Evolutionary conservation across 257 asterid genomes (phyloP).

Genomic region (Penstemon barbatus): DNA sequence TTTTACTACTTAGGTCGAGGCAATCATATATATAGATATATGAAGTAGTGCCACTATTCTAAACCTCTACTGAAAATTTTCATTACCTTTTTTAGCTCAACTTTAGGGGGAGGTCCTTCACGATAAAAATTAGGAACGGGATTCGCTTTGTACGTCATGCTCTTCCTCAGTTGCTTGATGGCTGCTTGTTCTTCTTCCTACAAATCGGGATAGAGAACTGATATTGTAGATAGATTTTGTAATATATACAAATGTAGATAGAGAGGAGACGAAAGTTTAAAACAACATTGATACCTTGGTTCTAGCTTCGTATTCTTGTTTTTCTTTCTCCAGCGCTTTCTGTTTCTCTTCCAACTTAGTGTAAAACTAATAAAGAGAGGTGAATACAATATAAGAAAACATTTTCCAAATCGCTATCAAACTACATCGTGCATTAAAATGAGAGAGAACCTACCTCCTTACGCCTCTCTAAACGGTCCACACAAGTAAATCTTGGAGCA

Average conservation of each 20-base stretch:
- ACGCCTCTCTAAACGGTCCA: slow-evolving; percentile 68
- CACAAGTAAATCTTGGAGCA: slow-evolving; percentile 62
- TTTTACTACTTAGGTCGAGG: too few relatives aligned
- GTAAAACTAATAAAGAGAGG: slow-evolving; percentile 48
- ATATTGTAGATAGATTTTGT: slow-evolving; percentile 1
- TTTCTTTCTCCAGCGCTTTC: slow-evolving; percentile 85
- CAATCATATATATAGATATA: too few relatives aligned
- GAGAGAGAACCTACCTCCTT: slow-evolving; percentile 56
- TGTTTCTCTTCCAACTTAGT: slow-evolving; percentile 78
- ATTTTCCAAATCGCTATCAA: background rate
- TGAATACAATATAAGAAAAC: slow-evolving; percentile 1
- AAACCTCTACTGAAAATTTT: background rate
- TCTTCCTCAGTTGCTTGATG: slow-evolving; percentile 77
- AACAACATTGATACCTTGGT: slow-evolving; percentile 46
- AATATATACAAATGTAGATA: background rate
- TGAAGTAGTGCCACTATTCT: too few relatives aligned
- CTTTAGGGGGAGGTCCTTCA: slow-evolving; percentile 88
- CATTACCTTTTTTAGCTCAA: slow-evolving; percentile 78
- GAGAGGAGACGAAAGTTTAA: background rate
- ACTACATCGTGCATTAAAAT: slow-evolving; percentile 20
- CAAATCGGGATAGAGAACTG: slow-evolving; percentile 27
- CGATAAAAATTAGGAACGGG: slow-evolving; percentile 85
- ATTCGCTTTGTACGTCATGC: slow-evolving; percentile 77
- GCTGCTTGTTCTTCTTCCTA: slow-evolving; percentile 86
- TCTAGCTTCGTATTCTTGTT: slow-evolving; percentile 65